phyloP scores from a whole-genome alignment of 139 green algal genomes.

The Yamagishiella unicocca region DNA sequence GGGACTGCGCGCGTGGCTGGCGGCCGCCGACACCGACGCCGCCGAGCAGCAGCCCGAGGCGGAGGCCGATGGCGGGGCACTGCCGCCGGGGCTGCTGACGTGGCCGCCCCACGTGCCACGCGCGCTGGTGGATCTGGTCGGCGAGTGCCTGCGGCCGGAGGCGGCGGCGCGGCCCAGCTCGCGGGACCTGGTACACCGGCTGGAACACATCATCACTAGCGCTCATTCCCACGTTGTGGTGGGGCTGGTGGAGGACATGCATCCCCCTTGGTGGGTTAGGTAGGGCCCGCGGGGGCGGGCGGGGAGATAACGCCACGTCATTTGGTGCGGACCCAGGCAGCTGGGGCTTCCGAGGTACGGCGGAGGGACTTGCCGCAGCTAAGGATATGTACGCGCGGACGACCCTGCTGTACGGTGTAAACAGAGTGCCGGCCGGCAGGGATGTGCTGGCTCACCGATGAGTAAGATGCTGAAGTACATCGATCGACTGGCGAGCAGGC shows the following conservation, averaged over 20 bases:
- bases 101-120: not conserved
- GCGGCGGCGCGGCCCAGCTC: conserved; percentile 3
- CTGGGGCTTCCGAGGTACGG: too few relatives aligned
- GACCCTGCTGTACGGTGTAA: too few relatives aligned
- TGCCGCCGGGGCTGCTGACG: conserved; percentile 8
- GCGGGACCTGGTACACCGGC: not conserved
- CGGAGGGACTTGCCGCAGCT: too few relatives aligned
- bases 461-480: too few relatives aligned
- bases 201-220: conserved; percentile 6
- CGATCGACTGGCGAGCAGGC: too few relatives aligned
- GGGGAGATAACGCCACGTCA: too few relatives aligned
- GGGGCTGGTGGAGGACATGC: not conserved
- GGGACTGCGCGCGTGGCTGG: not conserved
- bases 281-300: too few relatives aligned
- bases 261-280: too few relatives aligned
- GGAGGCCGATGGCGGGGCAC: not conserved
- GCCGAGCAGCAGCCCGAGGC: not conserved
- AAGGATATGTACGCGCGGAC: too few relatives aligned
- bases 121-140: not conserved
- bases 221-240: not conserved
- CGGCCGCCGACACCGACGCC: not conserved
- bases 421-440: too few relatives aligned
- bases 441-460: too few relatives aligned
- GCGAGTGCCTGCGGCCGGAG: conserved; percentile 2
- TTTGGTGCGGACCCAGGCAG: too few relatives aligned